Evolutionary conservation across 345 rosid species (phyloP), one percentile per base, ranked within the genome.

Genomic region (Carallia pectinifolia): DNA sequence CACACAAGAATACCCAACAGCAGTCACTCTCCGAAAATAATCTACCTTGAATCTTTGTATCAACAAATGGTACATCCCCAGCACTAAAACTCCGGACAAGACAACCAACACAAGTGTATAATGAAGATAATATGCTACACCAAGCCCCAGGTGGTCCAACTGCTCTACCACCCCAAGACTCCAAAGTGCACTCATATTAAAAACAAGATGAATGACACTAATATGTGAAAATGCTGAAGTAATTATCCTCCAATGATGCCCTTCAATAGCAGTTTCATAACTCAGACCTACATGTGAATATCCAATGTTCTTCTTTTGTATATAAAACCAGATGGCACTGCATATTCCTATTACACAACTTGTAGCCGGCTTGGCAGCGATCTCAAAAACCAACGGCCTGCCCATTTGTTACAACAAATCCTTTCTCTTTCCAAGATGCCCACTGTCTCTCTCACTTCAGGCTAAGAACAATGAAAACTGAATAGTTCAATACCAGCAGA

Each of bases 131-230:
- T 88, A 92, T 29, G 84, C 83, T 4, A 83, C 77, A 23, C 99
- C 99, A 58, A 91, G 96, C 53, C 97, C 97, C 58, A 86, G 48
- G 64, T 86, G 80, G 12, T 81, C 88, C 53, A 90, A 74, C 71
- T 89, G 96, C 63, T 95, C 99, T 0, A 95, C 90, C 50, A 83
- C 85, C 60, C 99, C 99, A 31, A 95, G 89, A 84, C 99, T 95
- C 99, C 99, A 95, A 5, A 95, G 81, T 30, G 99, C 99, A 69
- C 97, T 92, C 99, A 95, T 92, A 75, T 95, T 95, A 64, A 95
- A 95, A 30, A 88, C 96, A 52, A 95, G 97, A 83, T 95, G 99
- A 79, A 95, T 58, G 33, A 92, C 84, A 68, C 97, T 95, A 9
- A 95, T 90, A 68, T 92, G 99, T 1, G 99, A 95, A 69, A 95